Evolutionary conservation across 2,329 filamentous ascomycete species (phyloP).

Genomic region (Mycogone perniciosa): DNA sequence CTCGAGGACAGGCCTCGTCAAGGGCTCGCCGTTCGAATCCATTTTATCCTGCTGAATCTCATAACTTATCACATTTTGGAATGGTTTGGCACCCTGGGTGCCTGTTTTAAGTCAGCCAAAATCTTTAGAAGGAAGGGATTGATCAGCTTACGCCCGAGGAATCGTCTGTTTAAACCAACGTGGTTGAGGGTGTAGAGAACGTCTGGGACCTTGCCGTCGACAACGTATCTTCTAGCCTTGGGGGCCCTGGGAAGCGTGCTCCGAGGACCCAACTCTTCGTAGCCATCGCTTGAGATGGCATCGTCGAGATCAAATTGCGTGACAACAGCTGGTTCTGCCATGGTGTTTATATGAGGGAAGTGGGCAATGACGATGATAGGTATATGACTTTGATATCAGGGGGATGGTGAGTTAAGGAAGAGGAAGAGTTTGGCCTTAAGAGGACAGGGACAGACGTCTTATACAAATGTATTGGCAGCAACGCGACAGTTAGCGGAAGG

Average conservation of each 20-base stretch:
- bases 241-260: constrained; percentile 6
- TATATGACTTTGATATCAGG: too few species aligned
- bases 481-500: constrained; percentile 2
- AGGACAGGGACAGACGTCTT: not conserved
- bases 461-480: not conserved
- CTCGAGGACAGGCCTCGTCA: constrained; percentile 34
- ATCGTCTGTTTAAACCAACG: constrained; percentile 25
- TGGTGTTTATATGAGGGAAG: not conserved
- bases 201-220: constrained; percentile 34
- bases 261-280: constrained; percentile 7
- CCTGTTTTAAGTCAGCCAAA: constrained; percentile 23
- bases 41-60: constrained; percentile 20
- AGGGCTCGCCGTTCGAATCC: constrained; percentile 10
- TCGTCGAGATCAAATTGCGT: not conserved
- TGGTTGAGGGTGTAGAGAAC: constrained; percentile 38
- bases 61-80: constrained; percentile 28
- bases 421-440: not conserved
- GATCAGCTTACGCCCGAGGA: constrained; percentile 30
- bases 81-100: constrained; percentile 32
- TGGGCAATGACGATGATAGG: too few species aligned
- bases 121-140: not conserved
- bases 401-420: not conserved
- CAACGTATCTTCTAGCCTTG: not conserved
- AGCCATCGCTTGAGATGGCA: constrained; percentile 3
- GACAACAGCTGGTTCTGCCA: not conserved